Base-by-base conservation (phyloP, 192 early-diverging fungal species). In the Coemansia sp. region DNA sequence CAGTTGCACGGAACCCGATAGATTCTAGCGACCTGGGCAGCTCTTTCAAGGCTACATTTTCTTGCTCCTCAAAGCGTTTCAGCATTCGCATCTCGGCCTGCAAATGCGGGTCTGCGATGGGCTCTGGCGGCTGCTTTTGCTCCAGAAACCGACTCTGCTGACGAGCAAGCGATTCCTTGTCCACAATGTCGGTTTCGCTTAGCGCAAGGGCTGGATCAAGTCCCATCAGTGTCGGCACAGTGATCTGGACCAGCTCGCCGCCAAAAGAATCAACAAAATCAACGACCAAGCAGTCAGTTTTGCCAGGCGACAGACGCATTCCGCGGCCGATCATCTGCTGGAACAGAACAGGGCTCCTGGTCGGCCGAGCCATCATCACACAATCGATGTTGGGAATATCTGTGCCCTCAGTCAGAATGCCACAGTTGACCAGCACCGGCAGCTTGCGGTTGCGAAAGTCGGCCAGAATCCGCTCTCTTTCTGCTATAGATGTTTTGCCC, bases 321-420 rank as follows among this genome's bases (percentile, higher is more conserved):
- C 96, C 96, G 30, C 96, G 88, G 12, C 96, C 96, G 36, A 98
- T 70, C 96, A 98, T 98, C 81, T 98, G 96, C 63, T 93, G 91
- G 82, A 96, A 89, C 60, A 98, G 83, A 28, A 88, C 88, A n/a
- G 84, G 73, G 38, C 92, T 94, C 31, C 84, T 78, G 8, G 96
- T 98, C 0, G 94, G 96, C 3, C 93, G 72, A 1, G 90, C 91
- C 83, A 96, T 86, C 8, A 98, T 67, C 18, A 98, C 83, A 56
- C 90, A 94, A 63, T 98, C 96, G 31, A 98, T 91, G 5, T 66
- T 73, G 6, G 96, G 94, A 16, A 98, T 92, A 71, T 98, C 96
- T 2, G 88, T 86, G 32, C 92, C 92, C 68, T 91, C 91, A 14
- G 90, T 92, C 57, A 92, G 63, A 45, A 92, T 89, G 48, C 91